Evolutionary conservation across 495 filamentous ascomycete species (phyloP), one percentile per base, ranked within the genome.

Genomic region (Podospora fimiseda): DNA sequence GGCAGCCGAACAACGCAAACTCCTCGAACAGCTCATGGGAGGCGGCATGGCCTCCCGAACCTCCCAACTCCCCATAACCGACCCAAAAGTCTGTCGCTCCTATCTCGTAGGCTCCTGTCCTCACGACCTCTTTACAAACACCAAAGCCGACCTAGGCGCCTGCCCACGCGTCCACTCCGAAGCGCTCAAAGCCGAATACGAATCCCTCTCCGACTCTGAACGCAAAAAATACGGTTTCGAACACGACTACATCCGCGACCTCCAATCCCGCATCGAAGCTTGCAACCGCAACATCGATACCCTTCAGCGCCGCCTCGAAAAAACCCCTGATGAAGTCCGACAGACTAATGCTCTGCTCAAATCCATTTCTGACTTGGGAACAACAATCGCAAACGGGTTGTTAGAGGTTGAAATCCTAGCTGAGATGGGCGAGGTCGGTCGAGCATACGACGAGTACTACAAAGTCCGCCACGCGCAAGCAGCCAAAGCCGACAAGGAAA

Each of bases 111-210:
- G 93, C 58, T 95, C 88, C 38, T 99, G 93, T 67, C 93, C 93
- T 4, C 92, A 96, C 75, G 93, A 99, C 73, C 90, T 97, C 65
- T 99, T 99, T 81, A 97, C 91, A 55, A 99, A 99, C 74, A 99
- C 93, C 38, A 97, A 96, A 72, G 89, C 96, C 80, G 93, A 99
- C 67, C 80, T 96, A 24, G 93, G 93, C 16, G 83, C 83, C 0
- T 99, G 93, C 62, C 82, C 89, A 30, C 93, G 93, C 70, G 82
- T 92, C 39, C 93, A 99, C 70, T 87, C 81, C 51, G 91, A 95
- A 67, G 80, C 83, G 21, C 79, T 96, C 50, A 95, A 95, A 67
- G 74, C 80, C 36, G 90, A 97, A 64, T 97, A 95, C 71, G 86
- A 93, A 57, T 69, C 66, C 1, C 78, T 87, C 0, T 70, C 83